Base-by-base conservation (phyloP, 768 basidiomycete genomes). In the Dentipellis fragilis region DNA sequence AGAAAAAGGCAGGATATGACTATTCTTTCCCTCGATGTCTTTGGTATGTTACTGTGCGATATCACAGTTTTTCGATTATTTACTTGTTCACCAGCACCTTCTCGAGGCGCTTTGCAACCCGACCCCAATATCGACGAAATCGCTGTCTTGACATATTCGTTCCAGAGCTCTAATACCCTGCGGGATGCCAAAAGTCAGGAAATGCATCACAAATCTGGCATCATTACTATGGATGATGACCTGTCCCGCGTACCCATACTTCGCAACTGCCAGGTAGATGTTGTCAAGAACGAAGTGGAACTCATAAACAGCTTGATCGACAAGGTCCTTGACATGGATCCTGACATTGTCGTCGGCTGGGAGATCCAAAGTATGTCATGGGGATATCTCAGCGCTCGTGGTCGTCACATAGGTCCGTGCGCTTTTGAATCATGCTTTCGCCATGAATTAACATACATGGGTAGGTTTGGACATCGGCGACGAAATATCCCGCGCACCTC, bases 261-360 rank as follows among this genome's bases (percentile, higher is more conserved):
- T 16, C 75, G 77, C 5, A 68, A 73, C 37, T 64, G 72, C 52
- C 63, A 70, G 12, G 54, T 86, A 23, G 80, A 87, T 42, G 60
- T 74, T 7, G 81, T 88, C 14, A 67, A 79, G 2, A 75, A 66
- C 45, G 96, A 99, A 70, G 71, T 91, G 10, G 91, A 93, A 19
- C 71, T 97, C 5, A 71, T 97, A 55, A 94, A 96, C 63, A 69
- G 70, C 36, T 62, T 90, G 7, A 72, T 89, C 23, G 93, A 98
- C 65, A 69, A 82, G 29, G 79, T 96, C 0, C 64, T 80, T 21
- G 79, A 81, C 1, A 71, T 90, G 59, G 93, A 98, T 70, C 96
- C 96, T 0, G 96, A 99, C 67, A 85, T 97, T 40, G 64, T 98
- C 8, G 77, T 81, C 0, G 95, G 95, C 14, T 98, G 93, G 91